These are phyloP conservation scores for Kluyveromyces dobzhanskii DNA, from an alignment of 805 yeast genomes.

Conservation along the genomic window DNA sequence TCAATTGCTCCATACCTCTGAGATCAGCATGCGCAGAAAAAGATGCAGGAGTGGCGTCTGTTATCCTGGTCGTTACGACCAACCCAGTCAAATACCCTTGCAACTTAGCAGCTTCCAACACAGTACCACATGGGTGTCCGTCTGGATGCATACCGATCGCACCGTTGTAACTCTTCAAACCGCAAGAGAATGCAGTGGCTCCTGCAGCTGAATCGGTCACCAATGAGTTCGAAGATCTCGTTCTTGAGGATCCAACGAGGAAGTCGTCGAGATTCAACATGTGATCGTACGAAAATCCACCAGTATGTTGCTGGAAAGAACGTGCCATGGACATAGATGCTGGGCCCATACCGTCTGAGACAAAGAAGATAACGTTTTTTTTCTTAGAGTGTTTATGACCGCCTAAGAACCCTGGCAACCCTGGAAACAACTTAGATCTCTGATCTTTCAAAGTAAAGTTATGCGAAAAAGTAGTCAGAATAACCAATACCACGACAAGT, in stretches of 20 bases:
- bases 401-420: too few species aligned
- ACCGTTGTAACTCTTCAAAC: conserved; percentile 74
- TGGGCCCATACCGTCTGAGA: conserved; percentile 95
- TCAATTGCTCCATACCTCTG: conserved; percentile 72
- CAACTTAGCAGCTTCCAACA: conserved; percentile 79
- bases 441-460: too few species aligned
- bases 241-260: conserved; percentile 76
- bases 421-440: too few species aligned
- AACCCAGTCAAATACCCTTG: conserved; percentile 78
- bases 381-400: conserved; percentile 27
- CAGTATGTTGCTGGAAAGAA: conserved; percentile 51
- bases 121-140: conserved; percentile 73
- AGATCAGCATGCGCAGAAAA: conserved; percentile 73
- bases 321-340: conserved; percentile 76
- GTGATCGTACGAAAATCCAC: conserved; percentile 43
- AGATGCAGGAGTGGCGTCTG: conserved; percentile 94
- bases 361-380: conserved; percentile 78
- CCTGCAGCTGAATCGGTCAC: conserved; percentile 97
- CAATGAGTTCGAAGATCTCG: conserved; percentile 66
- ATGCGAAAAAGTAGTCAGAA: too few species aligned
- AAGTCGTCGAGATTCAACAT: conserved; percentile 55
- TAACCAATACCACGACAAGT: too few species aligned
- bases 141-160: conserved; percentile 79
- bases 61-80: conserved; percentile 85
- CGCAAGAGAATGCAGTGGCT: conserved; percentile 90